These are phyloP conservation scores for Cyberlindnera xylosilytica DNA, from an alignment of 805 yeast genomes.

Conservation along the genomic window DNA sequence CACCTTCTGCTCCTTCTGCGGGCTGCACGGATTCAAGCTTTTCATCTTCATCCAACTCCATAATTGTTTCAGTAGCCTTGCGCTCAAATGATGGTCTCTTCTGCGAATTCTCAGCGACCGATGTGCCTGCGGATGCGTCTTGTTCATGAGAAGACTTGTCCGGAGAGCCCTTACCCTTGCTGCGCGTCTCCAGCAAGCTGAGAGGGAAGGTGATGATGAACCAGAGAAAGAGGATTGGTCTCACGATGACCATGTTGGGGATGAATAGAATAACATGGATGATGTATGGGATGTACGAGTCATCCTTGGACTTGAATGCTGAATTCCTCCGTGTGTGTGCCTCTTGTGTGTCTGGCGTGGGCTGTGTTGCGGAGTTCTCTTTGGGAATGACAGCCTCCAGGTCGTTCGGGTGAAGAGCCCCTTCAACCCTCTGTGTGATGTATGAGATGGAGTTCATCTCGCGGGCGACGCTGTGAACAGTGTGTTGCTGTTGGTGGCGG, in stretches of 20 bases:
- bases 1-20: slow-evolving; percentile 8
- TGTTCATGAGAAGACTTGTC: too few species aligned
- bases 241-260: slow-evolving; percentile 48
- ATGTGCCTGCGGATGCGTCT: too few species aligned
- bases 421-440: slow-evolving; percentile 25
- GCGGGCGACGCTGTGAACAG: not conserved
- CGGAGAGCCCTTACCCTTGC: not conserved
- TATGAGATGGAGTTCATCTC: slow-evolving; percentile 29
- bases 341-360: not conserved
- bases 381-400: slow-evolving; percentile 14
- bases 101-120: not conserved
- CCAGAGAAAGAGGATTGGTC: slow-evolving; percentile 50
- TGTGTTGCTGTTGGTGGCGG: not conserved
- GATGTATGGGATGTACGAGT: slow-evolving; percentile 20
- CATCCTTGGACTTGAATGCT: slow-evolving; percentile 1
- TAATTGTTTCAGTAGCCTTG: slow-evolving; percentile 12
- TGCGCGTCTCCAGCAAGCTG: slow-evolving; percentile 35
- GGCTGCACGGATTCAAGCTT: slow-evolving; percentile 6
- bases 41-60: slow-evolving; percentile 26
- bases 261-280: slow-evolving; percentile 37
- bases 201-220: slow-evolving; percentile 56
- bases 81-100: slow-evolving; percentile 1
- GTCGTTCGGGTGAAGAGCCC: slow-evolving; percentile 18
- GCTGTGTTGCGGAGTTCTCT: slow-evolving; percentile 1
- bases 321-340: not conserved